Evolutionary conservation across 768 basidiomycete species (phyloP).

Genomic region (Trichaptum fuscoviolaceum): DNA sequence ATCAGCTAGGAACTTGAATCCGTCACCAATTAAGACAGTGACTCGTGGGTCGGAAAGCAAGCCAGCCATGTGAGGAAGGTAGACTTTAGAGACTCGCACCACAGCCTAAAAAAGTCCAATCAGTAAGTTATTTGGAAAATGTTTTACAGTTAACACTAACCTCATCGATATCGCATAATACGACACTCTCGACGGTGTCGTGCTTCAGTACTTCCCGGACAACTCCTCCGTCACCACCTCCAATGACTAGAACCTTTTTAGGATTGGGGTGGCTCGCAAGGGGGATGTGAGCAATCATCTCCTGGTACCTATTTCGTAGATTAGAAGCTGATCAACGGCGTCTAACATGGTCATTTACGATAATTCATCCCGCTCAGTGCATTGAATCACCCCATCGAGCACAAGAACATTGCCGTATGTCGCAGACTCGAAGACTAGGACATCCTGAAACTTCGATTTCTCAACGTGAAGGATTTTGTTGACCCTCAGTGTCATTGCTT

Average conservation of each 20-base stretch:
- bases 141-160: conserved; percentile 31
- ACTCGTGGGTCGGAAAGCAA: conserved; percentile 79
- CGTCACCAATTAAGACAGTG: conserved; percentile 84
- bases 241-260: conserved; percentile 94
- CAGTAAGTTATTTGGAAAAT: neutral
- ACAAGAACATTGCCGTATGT: conserved; percentile 95
- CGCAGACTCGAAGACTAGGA: conserved; percentile 94
- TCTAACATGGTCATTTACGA: conserved; percentile 53
- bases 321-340: conserved; percentile 6
- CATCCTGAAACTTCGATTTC: conserved; percentile 91
- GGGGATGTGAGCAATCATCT: conserved; percentile 99
- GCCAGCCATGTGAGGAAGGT: conserved; percentile 89
- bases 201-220: conserved; percentile 97
- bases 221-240: conserved; percentile 97
- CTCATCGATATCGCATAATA: conserved; percentile 98
- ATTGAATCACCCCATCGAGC: conserved; percentile 93
- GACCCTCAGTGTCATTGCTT: conserved; percentile 96
- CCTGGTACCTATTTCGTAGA: conserved; percentile 56
- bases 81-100: conserved; percentile 88
- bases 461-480: conserved; percentile 93
- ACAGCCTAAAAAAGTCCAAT: conserved; percentile 59
- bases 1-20: conserved; percentile 93
- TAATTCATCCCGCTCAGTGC: conserved; percentile 98
- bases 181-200: conserved; percentile 82
- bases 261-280: conserved; percentile 95